These are phyloP conservation scores for Nadsonia starkeyi-henricii DNA, from an alignment of 1,139 yeast species.

Conservation along the genomic window DNA sequence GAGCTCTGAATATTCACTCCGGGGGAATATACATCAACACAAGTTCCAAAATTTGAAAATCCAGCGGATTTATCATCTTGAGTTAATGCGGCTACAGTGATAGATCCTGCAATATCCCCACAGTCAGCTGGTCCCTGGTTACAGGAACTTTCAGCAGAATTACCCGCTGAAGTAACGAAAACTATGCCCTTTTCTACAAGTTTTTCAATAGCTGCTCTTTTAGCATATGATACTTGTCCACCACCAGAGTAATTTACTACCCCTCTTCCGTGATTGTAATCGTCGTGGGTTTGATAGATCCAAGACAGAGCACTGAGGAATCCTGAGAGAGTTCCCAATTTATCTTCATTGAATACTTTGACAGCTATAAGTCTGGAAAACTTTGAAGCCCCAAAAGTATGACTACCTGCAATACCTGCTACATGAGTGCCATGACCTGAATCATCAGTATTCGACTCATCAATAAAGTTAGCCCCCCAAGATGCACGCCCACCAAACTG, in stretches of 20 bases:
- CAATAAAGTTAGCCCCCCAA: constrained; percentile 21
- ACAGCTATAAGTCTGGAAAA: constrained; percentile 30
- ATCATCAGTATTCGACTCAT: constrained; percentile 23
- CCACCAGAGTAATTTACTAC: constrained; percentile 86
- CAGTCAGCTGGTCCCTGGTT: constrained; percentile 3
- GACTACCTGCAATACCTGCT: constrained; percentile 32
- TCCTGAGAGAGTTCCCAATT: constrained; percentile 19
- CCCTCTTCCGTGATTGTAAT: constrained; percentile 66
- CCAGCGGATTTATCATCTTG: background rate
- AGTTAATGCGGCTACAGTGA: constrained; percentile 4
- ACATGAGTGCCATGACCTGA: constrained; percentile 32
- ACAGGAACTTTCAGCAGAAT: constrained; percentile 3
- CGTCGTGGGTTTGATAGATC: constrained; percentile 38
- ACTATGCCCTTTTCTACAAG: constrained; percentile 1
- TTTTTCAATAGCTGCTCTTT: constrained; percentile 73
- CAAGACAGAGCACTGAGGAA: constrained; percentile 20
- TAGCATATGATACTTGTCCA: constrained; percentile 72
- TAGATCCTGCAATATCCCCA: constrained; percentile 2
- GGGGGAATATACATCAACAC: constrained; percentile 6
- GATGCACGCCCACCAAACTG: constrained; percentile 38
- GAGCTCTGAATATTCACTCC: constrained; percentile 25
- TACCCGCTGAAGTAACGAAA: constrained; percentile 5
- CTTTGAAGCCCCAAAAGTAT: constrained; percentile 31
- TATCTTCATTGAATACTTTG: constrained; percentile 24
- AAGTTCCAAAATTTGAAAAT: constrained; percentile 4